These are phyloP conservation scores for Discostella stelligeroides DNA, from an alignment of 108 stramenopile genomes.

Conservation along the genomic window DNA sequence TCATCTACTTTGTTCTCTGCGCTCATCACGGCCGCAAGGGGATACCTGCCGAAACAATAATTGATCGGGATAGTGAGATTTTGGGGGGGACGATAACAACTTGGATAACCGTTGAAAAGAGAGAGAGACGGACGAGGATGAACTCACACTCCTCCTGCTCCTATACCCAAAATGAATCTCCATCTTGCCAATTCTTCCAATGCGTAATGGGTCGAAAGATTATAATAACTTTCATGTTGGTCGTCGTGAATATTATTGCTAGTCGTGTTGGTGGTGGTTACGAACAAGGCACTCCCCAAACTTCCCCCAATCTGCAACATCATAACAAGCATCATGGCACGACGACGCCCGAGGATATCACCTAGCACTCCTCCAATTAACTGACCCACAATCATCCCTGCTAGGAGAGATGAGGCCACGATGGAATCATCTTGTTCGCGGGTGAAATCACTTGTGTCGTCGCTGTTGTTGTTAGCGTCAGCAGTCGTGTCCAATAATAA, in stretches of 20 bases:
- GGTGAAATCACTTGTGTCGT: not conserved
- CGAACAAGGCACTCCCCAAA: slow-evolving; percentile 56
- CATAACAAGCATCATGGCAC: slow-evolving; percentile 79
- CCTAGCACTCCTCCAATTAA: slow-evolving; percentile 82
- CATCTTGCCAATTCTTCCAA: slow-evolving; percentile 54
- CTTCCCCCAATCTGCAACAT: slow-evolving; percentile 72
- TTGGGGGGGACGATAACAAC: not conserved
- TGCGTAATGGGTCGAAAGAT: not conserved
- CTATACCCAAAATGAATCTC: slow-evolving; percentile 68
- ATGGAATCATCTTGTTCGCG: slow-evolving; percentile 41
- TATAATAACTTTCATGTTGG: too few relatives aligned
- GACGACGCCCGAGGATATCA: slow-evolving; percentile 68
- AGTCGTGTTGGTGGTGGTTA: not conserved
- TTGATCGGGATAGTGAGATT: too few relatives aligned
- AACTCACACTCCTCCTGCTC: slow-evolving; percentile 60
- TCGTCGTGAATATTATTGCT: too few relatives aligned
- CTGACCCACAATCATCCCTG: slow-evolving; percentile 90
- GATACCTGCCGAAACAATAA: slow-evolving; percentile 36
- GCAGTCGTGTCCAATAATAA: not conserved
- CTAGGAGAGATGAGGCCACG: slow-evolving; percentile 73
- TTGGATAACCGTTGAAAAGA: not conserved
- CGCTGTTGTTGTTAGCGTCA: not conserved
- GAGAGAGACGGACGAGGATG: not conserved
- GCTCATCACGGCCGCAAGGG: slow-evolving; percentile 65
- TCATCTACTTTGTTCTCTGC: slow-evolving; percentile 44